These are phyloP conservation scores for Penicillium sp. DNA, from an alignment of 2,329 filamentous ascomycete genomes.

Conservation along the genomic window DNA sequence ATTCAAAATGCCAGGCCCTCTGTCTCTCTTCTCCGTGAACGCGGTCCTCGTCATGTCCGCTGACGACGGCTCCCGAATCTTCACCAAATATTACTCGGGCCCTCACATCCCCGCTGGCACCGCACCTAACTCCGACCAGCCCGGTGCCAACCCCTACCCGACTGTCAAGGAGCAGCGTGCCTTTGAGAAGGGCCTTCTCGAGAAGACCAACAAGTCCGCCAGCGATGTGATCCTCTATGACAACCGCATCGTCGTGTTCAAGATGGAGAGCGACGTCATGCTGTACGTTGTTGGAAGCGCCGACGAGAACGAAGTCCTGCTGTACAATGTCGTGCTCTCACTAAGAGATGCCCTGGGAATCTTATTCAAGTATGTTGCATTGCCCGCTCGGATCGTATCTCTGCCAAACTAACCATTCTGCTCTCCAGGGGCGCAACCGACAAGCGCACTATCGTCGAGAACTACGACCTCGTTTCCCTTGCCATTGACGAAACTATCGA, in stretches of 20 bases:
- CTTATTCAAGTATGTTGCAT: conserved; percentile 74
- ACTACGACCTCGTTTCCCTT: conserved; percentile 94
- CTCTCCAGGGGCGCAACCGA: conserved; percentile 80
- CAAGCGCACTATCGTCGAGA: conserved; percentile 96
- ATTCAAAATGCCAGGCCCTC: conserved; percentile 68
- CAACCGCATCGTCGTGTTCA: conserved; percentile 94
- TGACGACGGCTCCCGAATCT: conserved; percentile 88
- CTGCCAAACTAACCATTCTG: conserved; percentile 16
- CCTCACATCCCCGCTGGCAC: conserved; percentile 66
- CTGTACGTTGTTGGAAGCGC: conserved; percentile 87
- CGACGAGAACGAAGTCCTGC: conserved; percentile 94
- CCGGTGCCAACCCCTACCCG: conserved; percentile 75
- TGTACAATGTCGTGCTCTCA: conserved; percentile 94
- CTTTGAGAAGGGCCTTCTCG: conserved; percentile 92
- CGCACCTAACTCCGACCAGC: conserved; percentile 59
- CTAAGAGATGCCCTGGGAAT: conserved; percentile 87
- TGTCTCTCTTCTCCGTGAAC: conserved; percentile 75
- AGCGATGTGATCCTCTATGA: conserved; percentile 98
- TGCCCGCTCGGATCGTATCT: background rate
- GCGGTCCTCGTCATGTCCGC: conserved; percentile 77
- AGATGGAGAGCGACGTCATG: conserved; percentile 97
- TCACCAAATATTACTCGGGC: conserved; percentile 87
- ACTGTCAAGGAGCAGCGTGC: conserved; percentile 91
- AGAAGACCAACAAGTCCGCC: conserved; percentile 94
- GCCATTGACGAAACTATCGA: conserved; percentile 95